Base-by-base conservation (phyloP, 768 basidiomycete genomes). In the Suillus ampliporus region DNA sequence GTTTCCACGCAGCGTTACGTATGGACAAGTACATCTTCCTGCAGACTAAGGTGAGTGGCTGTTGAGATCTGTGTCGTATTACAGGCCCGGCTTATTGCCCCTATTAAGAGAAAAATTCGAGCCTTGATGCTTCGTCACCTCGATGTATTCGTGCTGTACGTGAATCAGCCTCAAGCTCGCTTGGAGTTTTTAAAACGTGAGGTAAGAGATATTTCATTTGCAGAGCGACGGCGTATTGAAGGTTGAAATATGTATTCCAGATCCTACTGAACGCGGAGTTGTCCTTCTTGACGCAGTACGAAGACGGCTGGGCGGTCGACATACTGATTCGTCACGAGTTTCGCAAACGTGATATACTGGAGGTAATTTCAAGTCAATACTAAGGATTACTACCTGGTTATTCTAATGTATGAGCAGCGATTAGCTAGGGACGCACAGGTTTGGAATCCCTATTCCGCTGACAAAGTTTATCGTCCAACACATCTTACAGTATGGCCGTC, bases 151-250 rank as follows among this genome's bases (percentile, higher is more conserved):
- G 34, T 19, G 34, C 19, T 51, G 50, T 51, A 34, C 19, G 11
- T 2, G 11, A 19, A 51, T 51, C 31, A n/a, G 31, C 50, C 50
- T 51, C 50, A 51, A 34, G 31, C 50, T 51, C 50, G 50, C 5
- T 51, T 51, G 19, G 50, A 51, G 31, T 51, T 51, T 51, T 34
- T 51, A 34, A 51, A 51, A 51, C 50, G 50, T 11, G 50, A 51
- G 31, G 50, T 51, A 7, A 34, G 31, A 31, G 2, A 51, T n/a
- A 31, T 28, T 28, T 2, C 4, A 31, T 31, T 31, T 28, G 19
- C 48, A 31, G 17, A 50, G 17, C 28, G 17, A 15, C 10, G 2
- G 17, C 28, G 34, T 34, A 19, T 51, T 34, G 11, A 11, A 34
- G 50, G 31, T 31, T 51, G 50, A 51, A n/a, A n/a, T 51, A 10